A percentile compares a stretch with the other conserved stretches of the same genome.
Conservation (phyloP, 148 eudicot genomes). For the Agrostemma githago region DNA sequence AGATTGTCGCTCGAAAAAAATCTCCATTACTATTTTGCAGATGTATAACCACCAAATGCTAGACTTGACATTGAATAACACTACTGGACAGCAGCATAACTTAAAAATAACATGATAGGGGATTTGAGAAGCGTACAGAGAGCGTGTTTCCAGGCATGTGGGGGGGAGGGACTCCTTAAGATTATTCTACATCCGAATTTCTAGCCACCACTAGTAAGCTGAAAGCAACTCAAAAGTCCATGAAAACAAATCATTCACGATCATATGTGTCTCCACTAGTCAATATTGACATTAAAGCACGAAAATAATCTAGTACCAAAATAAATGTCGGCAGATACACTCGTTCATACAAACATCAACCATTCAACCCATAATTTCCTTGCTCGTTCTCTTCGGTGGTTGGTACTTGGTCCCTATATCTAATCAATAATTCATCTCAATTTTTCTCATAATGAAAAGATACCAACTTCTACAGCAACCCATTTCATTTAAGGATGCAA, state of each 20-base stretch:
- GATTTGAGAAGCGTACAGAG: too few relatives aligned
- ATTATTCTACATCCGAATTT: neutral
- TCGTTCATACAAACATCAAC: neutral
- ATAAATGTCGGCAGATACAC: neutral
- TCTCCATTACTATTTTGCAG: too few relatives aligned
- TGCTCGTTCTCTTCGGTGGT: neutral
- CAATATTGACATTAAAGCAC: neutral
- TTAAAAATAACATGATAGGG: too few relatives aligned
- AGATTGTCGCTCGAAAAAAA: too few relatives aligned
- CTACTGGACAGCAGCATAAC: too few relatives aligned
- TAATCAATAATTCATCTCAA: conserved; percentile 4
- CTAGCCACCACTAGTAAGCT: neutral
- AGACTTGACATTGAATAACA: too few relatives aligned
- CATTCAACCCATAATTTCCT: neutral
- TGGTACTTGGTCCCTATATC: neutral
- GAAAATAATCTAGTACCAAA: neutral
- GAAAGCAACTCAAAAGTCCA: neutral
- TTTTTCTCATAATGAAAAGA: neutral
- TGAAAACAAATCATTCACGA: neutral
- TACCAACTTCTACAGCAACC: neutral
- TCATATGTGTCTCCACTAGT: neutral
- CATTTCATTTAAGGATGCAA: neutral
- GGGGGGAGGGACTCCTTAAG: neutral
- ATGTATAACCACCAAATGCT: too few relatives aligned
- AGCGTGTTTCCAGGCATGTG: too few relatives aligned